phyloP scores from a whole-genome alignment of 2,329 filamentous ascomycete species.

The Colletotrichum liriopes region DNA sequence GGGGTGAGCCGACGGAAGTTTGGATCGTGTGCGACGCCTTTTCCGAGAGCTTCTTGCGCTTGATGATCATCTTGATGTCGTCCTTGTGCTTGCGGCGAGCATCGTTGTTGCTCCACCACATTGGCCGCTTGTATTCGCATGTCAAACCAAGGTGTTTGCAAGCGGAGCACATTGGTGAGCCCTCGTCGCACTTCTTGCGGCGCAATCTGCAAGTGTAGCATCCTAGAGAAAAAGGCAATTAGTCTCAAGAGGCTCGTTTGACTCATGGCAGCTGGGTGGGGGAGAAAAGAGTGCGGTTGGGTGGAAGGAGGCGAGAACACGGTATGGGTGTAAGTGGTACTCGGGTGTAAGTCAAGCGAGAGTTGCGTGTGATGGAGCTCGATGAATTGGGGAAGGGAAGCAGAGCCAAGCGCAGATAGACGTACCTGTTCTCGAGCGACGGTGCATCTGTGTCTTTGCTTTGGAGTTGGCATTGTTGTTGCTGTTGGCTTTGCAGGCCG shows the following conservation, averaged over 20 bases:
- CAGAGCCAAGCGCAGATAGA: constrained; percentile 39
- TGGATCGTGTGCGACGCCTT: constrained; percentile 77
- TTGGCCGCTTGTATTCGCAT: constrained; percentile 96
- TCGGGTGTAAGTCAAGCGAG: constrained; percentile 52
- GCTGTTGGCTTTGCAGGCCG: constrained; percentile 66
- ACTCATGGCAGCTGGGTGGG: constrained; percentile 44
- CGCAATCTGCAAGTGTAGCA: constrained; percentile 79
- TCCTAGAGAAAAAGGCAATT: constrained; percentile 56
- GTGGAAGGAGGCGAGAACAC: constrained; percentile 40
- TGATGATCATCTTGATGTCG: constrained; percentile 96
- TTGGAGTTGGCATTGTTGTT: constrained; percentile 70
- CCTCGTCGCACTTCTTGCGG: constrained; percentile 80
- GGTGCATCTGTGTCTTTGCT: constrained; percentile 88
- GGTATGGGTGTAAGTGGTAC: constrained; percentile 30
- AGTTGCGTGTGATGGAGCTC: constrained; percentile 21
- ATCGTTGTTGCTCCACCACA: constrained; percentile 98
- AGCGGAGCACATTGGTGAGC: constrained; percentile 73
- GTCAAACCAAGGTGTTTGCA: constrained; percentile 83
- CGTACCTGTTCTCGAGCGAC: constrained; percentile 92
- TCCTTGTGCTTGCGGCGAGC: constrained; percentile 91
- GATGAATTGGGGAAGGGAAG: constrained; percentile 40
- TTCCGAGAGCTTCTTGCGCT: constrained; percentile 94
- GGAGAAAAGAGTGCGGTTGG: constrained; percentile 40
- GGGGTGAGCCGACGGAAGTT: constrained; percentile 77
- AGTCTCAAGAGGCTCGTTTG: constrained; percentile 25